Evolutionary conservation across 2,329 filamentous ascomycete genomes (phyloP).

Genomic region (Monosporascus sp.): DNA sequence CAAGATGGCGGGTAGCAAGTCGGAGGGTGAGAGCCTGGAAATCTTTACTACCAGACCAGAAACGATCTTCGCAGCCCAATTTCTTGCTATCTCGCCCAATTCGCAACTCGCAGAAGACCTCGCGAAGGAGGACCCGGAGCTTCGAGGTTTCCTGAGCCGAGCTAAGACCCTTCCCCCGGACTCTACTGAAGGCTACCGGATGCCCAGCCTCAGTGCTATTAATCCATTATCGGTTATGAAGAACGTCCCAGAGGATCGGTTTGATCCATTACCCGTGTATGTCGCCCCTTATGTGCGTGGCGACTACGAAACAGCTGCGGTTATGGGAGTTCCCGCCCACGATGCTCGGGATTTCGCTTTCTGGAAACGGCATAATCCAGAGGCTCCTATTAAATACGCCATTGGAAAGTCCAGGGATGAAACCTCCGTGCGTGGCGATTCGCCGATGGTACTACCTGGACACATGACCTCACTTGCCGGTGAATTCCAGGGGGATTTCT

Average conservation of each 20-base stretch:
- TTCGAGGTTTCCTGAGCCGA: constrained; percentile 64
- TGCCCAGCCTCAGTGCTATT: constrained; percentile 56
- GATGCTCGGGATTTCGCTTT: constrained; percentile 75
- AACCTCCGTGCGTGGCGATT: constrained; percentile 36
- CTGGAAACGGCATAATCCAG: constrained; percentile 65
- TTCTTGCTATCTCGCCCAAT: constrained; percentile 69
- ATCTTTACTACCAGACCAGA: constrained; percentile 84
- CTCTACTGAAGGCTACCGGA: constrained; percentile 62
- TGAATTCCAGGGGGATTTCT: constrained; percentile 57
- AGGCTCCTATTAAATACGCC: constrained; percentile 58
- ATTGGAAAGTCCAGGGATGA: constrained; percentile 49
- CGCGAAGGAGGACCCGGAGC: constrained; percentile 52
- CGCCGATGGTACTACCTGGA: constrained; percentile 62
- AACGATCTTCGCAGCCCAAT: constrained; percentile 83
- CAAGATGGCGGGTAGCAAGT: constrained; percentile 23
- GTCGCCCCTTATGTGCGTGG: constrained; percentile 81
- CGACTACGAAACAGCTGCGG: constrained; percentile 80
- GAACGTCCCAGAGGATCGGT: constrained; percentile 42
- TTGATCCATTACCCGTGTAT: constrained; percentile 64
- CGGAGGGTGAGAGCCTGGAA: constrained; percentile 47
- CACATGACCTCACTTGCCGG: constrained; percentile 63
- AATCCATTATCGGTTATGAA: constrained; percentile 61
- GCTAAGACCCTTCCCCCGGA: constrained; percentile 51
- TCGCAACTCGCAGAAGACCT: constrained; percentile 64
- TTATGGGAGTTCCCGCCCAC: constrained; percentile 89